Percentiles rank a stretch among this genome's conserved stretches.
phyloP scores from a whole-genome alignment of 2,329 filamentous ascomycete genomes.

The Pseudocercospora crystallina region DNA sequence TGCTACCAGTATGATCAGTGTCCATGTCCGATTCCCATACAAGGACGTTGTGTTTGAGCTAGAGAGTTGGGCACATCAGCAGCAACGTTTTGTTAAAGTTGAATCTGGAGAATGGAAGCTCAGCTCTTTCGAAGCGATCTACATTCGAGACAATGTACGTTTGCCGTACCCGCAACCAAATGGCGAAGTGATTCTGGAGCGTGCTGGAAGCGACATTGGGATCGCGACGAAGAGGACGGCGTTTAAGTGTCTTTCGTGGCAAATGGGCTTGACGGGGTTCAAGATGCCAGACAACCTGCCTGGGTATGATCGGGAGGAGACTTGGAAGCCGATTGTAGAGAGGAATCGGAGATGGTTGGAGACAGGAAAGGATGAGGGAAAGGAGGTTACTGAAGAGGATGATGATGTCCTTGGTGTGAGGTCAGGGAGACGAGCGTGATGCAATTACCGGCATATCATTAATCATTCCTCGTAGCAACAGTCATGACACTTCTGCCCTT shows the following conservation, averaged over 20 bases:
- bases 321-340: background rate
- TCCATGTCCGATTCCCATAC: background rate
- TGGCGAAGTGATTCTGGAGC: too few relatives aligned
- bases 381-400: conserved; percentile 3
- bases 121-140: background rate
- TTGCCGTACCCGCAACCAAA: too few relatives aligned
- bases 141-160: too few relatives aligned
- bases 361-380: too few relatives aligned
- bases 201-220: background rate
- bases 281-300: background rate
- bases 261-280: background rate
- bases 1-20: background rate
- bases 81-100: background rate
- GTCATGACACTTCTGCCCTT: too few relatives aligned
- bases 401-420: background rate
- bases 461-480: too few relatives aligned
- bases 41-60: background rate
- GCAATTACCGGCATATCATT: too few relatives aligned
- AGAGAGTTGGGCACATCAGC: background rate
- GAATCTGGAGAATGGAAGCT: background rate
- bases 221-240: background rate
- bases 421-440: too few relatives aligned
- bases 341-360: too few relatives aligned
- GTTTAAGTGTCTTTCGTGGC: too few relatives aligned
- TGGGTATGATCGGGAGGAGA: background rate